These are phyloP conservation scores for Pichia sporocuriosa DNA, from an alignment of 805 yeast genomes.

Conservation along the genomic window DNA sequence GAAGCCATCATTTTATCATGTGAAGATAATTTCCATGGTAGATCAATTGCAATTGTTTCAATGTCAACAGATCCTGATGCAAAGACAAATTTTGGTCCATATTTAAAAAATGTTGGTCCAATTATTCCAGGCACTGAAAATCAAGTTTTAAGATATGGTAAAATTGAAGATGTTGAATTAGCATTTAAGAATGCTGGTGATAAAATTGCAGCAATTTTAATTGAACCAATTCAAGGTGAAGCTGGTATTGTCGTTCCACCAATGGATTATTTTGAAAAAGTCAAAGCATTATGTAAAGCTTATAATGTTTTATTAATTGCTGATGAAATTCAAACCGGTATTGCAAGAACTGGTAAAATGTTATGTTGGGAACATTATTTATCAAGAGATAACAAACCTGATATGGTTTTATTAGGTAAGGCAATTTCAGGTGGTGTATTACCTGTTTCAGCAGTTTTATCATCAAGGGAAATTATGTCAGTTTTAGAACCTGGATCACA, in stretches of 20 bases:
- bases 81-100: constrained; percentile 83
- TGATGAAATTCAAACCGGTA: constrained; percentile 96
- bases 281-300: constrained; percentile 67
- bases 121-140: constrained; percentile 66
- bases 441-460: constrained; percentile 87
- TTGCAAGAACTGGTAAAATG: constrained; percentile 94
- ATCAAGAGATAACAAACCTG: constrained; percentile 62
- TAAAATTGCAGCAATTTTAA: constrained; percentile 80
- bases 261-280: constrained; percentile 65
- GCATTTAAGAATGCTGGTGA: constrained; percentile 82
- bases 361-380: constrained; percentile 75
- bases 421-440: constrained; percentile 93
- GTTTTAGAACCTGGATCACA: constrained; percentile 92
- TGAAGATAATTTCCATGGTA: constrained; percentile 89
- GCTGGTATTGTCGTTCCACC: constrained; percentile 98
- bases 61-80: constrained; percentile 94
- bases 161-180: constrained; percentile 75
- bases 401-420: constrained; percentile 83
- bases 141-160: constrained; percentile 70
- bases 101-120: constrained; percentile 77
- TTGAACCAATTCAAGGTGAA: constrained; percentile 97
- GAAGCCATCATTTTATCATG: constrained; percentile 88
- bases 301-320: constrained; percentile 86
- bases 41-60: constrained; percentile 91
- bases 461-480: constrained; percentile 85